Percentiles rank a stretch among this genome's conserved stretches.
Evolutionary conservation across 768 basidiomycete genomes (phyloP).

Genomic region (Kwoniella sp.): DNA sequence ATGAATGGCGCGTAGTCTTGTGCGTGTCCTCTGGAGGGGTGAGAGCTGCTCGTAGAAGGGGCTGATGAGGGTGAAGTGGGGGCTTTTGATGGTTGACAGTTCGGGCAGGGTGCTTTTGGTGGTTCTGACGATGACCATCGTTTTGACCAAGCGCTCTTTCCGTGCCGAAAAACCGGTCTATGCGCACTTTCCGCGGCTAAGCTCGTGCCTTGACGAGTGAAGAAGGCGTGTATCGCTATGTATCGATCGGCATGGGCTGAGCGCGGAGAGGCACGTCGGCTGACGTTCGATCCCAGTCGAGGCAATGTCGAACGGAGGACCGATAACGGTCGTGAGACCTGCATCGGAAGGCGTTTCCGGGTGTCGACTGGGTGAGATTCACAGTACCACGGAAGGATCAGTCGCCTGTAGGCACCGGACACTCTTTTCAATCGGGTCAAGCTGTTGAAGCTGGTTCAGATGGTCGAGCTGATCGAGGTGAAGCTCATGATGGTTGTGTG

Average conservation of each 20-base stretch:
- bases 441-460: conserved; percentile 1
- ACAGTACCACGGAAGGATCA: neutral
- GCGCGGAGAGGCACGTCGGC: neutral
- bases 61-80: conserved; percentile 5
- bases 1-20: conserved; percentile 49
- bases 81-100: conserved; percentile 12
- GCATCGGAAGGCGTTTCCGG: conserved; percentile 6
- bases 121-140: conserved; percentile 3
- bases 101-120: conserved; percentile 15
- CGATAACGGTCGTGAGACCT: conserved; percentile 10
- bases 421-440: neutral
- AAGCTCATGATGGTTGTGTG: neutral
- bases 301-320: conserved; percentile 3
- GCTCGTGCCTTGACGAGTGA: conserved; percentile 31
- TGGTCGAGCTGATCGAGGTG: neutral
- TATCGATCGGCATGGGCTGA: conserved; percentile 34
- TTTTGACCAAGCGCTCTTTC: neutral
- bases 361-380: neutral
- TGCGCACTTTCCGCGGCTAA: neutral
- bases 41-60: conserved; percentile 1
- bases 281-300: neutral
- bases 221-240: conserved; percentile 37
- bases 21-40: conserved; percentile 20
- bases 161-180: neutral
- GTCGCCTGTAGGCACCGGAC: neutral